Base-by-base conservation (phyloP, 2,329 filamentous ascomycete species). In the Lachnellula willkommii region DNA sequence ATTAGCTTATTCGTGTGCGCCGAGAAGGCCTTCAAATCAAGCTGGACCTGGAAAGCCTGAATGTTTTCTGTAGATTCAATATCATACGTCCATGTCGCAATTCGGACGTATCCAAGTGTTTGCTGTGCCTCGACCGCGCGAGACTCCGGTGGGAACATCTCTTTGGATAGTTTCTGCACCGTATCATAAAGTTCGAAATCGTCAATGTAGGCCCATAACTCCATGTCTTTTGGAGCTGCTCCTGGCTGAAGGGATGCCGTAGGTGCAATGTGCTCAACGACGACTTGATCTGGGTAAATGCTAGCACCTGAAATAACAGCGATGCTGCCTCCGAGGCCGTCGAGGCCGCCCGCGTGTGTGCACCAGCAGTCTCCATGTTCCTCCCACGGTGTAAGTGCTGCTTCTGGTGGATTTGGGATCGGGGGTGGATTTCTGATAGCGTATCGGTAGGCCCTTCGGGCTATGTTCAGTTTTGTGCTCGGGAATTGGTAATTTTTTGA, bases 341-440 rank as follows among this genome's bases (percentile, higher is more conserved):
- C 72, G 14, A 69, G 69, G 49, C 77, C 73, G 11, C 67, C 61
- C 0, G 73, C 72, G 3, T 75, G 78, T 4, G 87, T 84, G 70
- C 93, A 97, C 88, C 90, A 97, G 71, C 90, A 95, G 59, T 97
- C 89, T 20, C 88, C 89, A 36, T 87, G 80, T 49, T 95, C 89
- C 9, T 84, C 76, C 90, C 92, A 96, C 3, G 76, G 73, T 1
- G 72, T 68, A 2, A 96, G 76, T 1, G 88, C 90, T 0, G 77
- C 70, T n/a, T 74, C 65, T 0, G 79, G 77, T 1, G 77, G 73
- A 20, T 70, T 65, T 3, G 68, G 59, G 20, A 53, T 11, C 42
- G 69, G 53, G 36, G 67, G 36, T 4, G 62, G 53, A 39, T 62
- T 65, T 11, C 39, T 52, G 56, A 63, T 55, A 55, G 65, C 62